Evolutionary conservation across 805 yeast genomes (phyloP).

Genomic region (Kazachstania psychrophila): DNA sequence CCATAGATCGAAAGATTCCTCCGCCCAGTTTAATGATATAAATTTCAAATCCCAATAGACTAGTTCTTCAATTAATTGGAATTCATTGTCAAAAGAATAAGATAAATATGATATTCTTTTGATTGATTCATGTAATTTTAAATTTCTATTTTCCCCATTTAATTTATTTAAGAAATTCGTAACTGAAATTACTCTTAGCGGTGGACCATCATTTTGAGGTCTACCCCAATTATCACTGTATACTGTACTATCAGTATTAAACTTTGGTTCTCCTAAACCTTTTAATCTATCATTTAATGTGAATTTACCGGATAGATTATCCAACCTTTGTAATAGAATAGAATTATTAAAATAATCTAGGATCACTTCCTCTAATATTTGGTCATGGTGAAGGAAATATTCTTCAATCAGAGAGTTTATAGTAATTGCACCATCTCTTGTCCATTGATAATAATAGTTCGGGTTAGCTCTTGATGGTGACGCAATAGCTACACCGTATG

Average conservation of each 20-base stretch:
- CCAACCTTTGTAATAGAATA: slow-evolving; percentile 49
- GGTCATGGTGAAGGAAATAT: slow-evolving; percentile 3
- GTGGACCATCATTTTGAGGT: slow-evolving; percentile 95
- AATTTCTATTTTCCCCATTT: slow-evolving; percentile 19
- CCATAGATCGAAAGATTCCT: slow-evolving; percentile 80
- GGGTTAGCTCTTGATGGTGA: slow-evolving; percentile 68
- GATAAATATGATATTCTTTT: background rate
- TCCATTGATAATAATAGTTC: slow-evolving; percentile 84
- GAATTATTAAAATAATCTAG: slow-evolving; percentile 58
- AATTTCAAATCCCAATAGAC: slow-evolving; percentile 65
- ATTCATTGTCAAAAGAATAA: slow-evolving; percentile 17
- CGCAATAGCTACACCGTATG: slow-evolving; percentile 68
- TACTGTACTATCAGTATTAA: slow-evolving; percentile 52
- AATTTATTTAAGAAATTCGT: slow-evolving; percentile 44
- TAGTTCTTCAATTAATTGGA: slow-evolving; percentile 41
- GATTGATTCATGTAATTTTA: slow-evolving; percentile 25
- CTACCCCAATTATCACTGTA: slow-evolving; percentile 78
- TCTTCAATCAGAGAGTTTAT: slow-evolving; percentile 42
- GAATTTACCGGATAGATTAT: slow-evolving; percentile 56
- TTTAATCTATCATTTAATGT: slow-evolving; percentile 33
- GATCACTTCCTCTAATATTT: slow-evolving; percentile 29
- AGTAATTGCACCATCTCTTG: slow-evolving; percentile 80
- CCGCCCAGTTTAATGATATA: slow-evolving; percentile 51
- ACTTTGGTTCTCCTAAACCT: slow-evolving; percentile 89
- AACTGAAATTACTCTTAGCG: slow-evolving; percentile 62